Conservation (phyloP, 495 filamentous ascomycete species). For the Aspergillus sparsus region DNA sequence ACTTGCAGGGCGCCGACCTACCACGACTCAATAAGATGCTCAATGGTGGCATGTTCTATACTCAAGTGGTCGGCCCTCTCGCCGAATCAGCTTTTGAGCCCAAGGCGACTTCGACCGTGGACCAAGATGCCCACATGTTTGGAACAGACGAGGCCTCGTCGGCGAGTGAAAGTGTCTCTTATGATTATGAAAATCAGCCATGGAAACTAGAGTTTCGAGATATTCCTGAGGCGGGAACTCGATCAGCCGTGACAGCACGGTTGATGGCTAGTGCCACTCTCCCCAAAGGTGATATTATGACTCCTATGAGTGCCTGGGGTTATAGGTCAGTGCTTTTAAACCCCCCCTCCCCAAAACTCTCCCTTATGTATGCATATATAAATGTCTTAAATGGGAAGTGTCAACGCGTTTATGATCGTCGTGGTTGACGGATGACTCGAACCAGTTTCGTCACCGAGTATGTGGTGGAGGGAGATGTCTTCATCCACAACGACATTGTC, state of each 20-base stretch:
- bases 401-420: conserved; percentile 19
- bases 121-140: conserved; percentile 37
- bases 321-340: conserved; percentile 43
- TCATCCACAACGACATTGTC: conserved; percentile 50
- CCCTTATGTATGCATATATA: not conserved
- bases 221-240: conserved; percentile 52
- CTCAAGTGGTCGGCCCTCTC: conserved; percentile 49
- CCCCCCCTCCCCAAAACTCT: not conserved
- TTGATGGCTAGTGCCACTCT: conserved; percentile 48
- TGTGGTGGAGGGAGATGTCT: conserved; percentile 49
- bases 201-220: conserved; percentile 57
- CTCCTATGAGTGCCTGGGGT: conserved; percentile 53
- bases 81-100: conserved; percentile 37
- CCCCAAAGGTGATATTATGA: conserved; percentile 45
- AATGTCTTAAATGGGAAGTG: not conserved
- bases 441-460: conserved; percentile 52
- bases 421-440: conserved; percentile 14
- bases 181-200: conserved; percentile 42
- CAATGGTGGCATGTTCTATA: conserved; percentile 53
- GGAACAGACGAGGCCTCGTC: conserved; percentile 27
- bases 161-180: conserved; percentile 18
- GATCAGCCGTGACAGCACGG: conserved; percentile 50
- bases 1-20: conserved; percentile 43
- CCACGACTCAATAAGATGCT: conserved; percentile 51
- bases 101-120: conserved; percentile 18